These are phyloP conservation scores for Elongisporangium anandrum DNA, from an alignment of 352 stramenopile species.

Conservation along the genomic window DNA sequence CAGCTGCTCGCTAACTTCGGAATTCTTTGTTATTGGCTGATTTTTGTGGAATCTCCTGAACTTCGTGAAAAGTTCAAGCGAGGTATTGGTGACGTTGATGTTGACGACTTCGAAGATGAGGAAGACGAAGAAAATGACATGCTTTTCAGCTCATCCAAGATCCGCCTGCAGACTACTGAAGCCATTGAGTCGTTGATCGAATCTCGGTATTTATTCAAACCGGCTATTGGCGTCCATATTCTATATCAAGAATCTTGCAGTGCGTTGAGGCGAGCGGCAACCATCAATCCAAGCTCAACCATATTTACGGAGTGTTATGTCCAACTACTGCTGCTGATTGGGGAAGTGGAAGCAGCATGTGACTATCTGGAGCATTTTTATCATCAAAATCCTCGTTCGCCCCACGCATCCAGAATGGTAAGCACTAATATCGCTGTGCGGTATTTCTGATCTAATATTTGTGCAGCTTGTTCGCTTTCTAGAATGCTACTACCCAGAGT, in stretches of 20 bases:
- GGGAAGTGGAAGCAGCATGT: conserved; percentile 51
- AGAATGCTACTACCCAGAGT: conserved; percentile 44
- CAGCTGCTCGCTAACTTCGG: conserved; percentile 67
- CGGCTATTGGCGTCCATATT: conserved; percentile 59
- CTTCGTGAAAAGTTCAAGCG: conserved; percentile 45
- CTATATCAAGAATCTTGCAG: conserved; percentile 65
- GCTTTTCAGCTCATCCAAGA: background rate
- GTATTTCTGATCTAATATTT: conserved; percentile 1
- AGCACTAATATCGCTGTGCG: conserved; percentile 4
- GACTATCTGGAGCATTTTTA: conserved; percentile 77
- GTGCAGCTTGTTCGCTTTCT: conserved; percentile 33
- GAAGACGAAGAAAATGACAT: conserved; percentile 10
- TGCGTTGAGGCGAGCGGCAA: conserved; percentile 54
- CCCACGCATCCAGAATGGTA: conserved; percentile 71
- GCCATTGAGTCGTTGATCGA: conserved; percentile 42
- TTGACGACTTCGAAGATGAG: conserved; percentile 20
- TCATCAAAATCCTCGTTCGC: conserved; percentile 44
- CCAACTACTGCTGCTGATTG: conserved; percentile 58
- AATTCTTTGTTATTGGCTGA: conserved; percentile 79
- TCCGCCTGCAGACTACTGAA: conserved; percentile 7
- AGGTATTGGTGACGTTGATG: conserved; percentile 14
- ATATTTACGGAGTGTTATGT: conserved; percentile 75
- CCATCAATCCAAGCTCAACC: conserved; percentile 41
- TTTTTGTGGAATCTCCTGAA: conserved; percentile 73
- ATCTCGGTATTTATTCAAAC: conserved; percentile 59